A percentile compares a stretch with the other conserved stretches of the same genome.
These are phyloP conservation scores for Phytomonas sp. DNA, from an alignment of 208 protist species.

Conservation along the genomic window DNA sequence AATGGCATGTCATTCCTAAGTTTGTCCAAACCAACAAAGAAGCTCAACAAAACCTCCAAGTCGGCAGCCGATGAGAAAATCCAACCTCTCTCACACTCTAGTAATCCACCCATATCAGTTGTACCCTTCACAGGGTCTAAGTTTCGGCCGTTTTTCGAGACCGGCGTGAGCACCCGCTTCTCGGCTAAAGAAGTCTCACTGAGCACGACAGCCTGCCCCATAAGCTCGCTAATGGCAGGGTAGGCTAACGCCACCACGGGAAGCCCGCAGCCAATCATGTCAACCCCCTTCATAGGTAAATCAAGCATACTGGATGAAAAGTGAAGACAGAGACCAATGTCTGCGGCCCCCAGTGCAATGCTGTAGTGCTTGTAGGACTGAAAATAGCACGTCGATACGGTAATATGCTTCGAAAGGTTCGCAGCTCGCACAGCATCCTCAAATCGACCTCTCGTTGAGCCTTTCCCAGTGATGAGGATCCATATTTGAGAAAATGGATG, in stretches of 20 bases:
- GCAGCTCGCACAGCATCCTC: constrained; percentile 44
- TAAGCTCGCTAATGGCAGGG: constrained; percentile 81
- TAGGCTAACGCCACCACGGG: constrained; percentile 90
- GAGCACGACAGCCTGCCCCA: constrained; percentile 25
- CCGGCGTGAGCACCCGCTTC: not conserved
- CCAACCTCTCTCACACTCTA: constrained; percentile 55
- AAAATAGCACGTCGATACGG: constrained; percentile 88
- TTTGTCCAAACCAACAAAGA: constrained; percentile 26
- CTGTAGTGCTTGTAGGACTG: constrained; percentile 91
- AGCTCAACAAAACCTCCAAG: constrained; percentile 41
- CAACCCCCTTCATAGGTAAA: constrained; percentile 97
- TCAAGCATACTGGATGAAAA: constrained; percentile 91
- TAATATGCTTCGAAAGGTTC: constrained; percentile 49
- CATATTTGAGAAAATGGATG: constrained; percentile 26
- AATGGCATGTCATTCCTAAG: not conserved
- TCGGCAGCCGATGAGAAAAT: constrained; percentile 42
- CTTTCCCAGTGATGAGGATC: constrained; percentile 81
- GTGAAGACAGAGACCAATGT: constrained; percentile 95
- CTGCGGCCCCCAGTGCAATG: constrained; percentile 76
- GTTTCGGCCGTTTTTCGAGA: constrained; percentile 5
- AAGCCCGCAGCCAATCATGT: constrained; percentile 93
- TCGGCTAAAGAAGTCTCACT: constrained; percentile 11
- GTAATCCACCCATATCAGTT: constrained; percentile 5
- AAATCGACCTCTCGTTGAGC: constrained; percentile 42
- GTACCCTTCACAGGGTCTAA: not conserved